Evolutionary conservation across 306 rosid species (phyloP), one percentile per base, ranked within the genome.

Genomic region (Castanopsis chinensis): DNA sequence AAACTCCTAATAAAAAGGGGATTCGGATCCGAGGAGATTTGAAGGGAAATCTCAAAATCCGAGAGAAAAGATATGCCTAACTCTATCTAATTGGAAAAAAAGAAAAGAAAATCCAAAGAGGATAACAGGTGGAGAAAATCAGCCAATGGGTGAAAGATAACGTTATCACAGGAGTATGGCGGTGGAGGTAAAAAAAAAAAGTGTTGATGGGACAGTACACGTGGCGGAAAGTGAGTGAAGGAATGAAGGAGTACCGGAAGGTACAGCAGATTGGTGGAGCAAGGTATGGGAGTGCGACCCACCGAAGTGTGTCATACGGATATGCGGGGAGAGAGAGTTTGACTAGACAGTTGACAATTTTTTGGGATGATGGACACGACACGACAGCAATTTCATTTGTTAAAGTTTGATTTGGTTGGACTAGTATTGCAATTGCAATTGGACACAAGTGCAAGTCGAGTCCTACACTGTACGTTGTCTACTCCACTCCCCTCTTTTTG

Each of bases 111-210:
- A 82, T 80, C 88, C 85, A 63, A 83, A 60, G 8, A 0, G 83
- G 87, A 81, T 8, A 17, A 18, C 79, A 87, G 85, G 84, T 84
- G 81, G 85, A 60, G 6, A 10, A 28, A 15, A 58, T 30, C 77
- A 72, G 2, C 93, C 93, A 90, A 90, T 88, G 55, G 79, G 61
- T 37, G 53, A 19, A 86, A 43, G 93, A 90, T 90, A 88, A 84
- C 87, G 72, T 88, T 86, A 90, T 90, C 91, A 63, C 63, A 69
- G 56, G 73, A 21, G 77, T 13, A 21, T 7, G 32, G 18, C 68
- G 32, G 68, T 27, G 32, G 33, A 32, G 6, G 3, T 6, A 1
- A 35, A 2, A 23, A 41, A 28, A 74, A 57, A n/a, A n/a, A n/a
- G n/a, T n/a, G n/a, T 49, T 70, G 64, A 14, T 1, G 11, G 75